Evolutionary conservation across 805 yeast species (phyloP).

Genomic region (Sungouiozyma intestinalis): DNA sequence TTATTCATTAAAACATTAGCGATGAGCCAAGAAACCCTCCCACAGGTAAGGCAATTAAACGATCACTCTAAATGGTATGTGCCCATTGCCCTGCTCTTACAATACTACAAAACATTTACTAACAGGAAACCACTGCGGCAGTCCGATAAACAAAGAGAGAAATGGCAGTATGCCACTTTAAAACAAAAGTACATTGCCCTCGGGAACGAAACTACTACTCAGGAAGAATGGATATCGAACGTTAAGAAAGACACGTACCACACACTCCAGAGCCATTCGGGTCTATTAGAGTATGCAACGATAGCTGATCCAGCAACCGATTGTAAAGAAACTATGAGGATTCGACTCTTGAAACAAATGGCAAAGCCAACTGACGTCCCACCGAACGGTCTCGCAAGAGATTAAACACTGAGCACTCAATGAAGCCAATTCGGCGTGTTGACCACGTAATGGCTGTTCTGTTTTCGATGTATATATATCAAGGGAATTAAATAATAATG

Average conservation of each 20-base stretch:
- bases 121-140: constrained; percentile 9
- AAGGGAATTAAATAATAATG: neutral
- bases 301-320: constrained; percentile 12
- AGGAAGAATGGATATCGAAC: constrained; percentile 59
- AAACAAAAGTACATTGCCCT: constrained; percentile 61
- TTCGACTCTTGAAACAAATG: constrained; percentile 22
- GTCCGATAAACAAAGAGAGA: constrained; percentile 60
- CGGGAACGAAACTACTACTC: constrained; percentile 63
- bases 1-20: neutral
- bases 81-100: neutral
- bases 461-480: too few species aligned
- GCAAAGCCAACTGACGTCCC: constrained; percentile 2
- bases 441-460: too few species aligned
- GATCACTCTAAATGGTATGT: constrained; percentile 3
- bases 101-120: neutral
- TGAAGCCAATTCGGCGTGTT: too few species aligned
- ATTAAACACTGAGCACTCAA: too few species aligned
- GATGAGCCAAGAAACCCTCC: neutral
- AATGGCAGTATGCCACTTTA: constrained; percentile 43
- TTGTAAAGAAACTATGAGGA: constrained; percentile 8
- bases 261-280: constrained; percentile 22
- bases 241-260: constrained; percentile 24
- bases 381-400: neutral
- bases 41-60: too few species aligned
- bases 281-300: constrained; percentile 23